Evolutionary conservation across 2,329 filamentous ascomycete species (phyloP), one percentile per base, ranked within the genome.

Genomic region (Penicillium griseofulvum): DNA sequence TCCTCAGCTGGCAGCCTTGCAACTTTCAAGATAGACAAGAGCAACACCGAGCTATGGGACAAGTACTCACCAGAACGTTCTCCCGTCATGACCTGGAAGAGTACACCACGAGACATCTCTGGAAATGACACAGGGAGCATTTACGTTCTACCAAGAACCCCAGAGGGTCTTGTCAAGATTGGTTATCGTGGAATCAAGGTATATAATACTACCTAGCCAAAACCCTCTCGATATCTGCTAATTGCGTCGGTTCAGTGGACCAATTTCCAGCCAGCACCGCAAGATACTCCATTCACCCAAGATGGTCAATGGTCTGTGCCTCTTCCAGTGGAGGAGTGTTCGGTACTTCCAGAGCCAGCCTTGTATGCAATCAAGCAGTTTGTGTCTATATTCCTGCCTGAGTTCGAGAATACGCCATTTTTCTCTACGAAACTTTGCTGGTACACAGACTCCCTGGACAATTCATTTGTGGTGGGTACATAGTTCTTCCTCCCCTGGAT

Each of bases 401-500:
- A 71, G 17, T 69, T 71, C 26, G 50, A 55, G 2, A 37, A 53
- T 4, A 48, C 49, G 1, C 62, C 63, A 3, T 70, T 71, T 45
- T 42, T 63, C 41, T 65, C 62, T 5, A 68, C 57, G 2, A 70
- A 67, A 38, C 43, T 71, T 4, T 74, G 71, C 59, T 74, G 71
- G 71, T 73, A 74, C 57, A 73, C 67, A 2, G 71, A 73, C 49
- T 68, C 67, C 1, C 58, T 72, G 19, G 71, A 74, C 50, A 73
- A 71, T 57, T 67, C 67, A 11, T 70, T 72, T 22, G 52, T 69
- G 22, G 65, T 62, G 19, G 54, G 56, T 28, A 28, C 0, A 31
- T 19, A 34, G 12, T 31, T 3, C 1, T 7, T 26, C 17, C 4
- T 7, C 9, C 33, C 8, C 10, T 4, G 1, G 1, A 12, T 28